Percentiles rank a stretch among this genome's conserved stretches.
Conservation (phyloP, 768 basidiomycete species). For the Flagelloscypha sp. region DNA sequence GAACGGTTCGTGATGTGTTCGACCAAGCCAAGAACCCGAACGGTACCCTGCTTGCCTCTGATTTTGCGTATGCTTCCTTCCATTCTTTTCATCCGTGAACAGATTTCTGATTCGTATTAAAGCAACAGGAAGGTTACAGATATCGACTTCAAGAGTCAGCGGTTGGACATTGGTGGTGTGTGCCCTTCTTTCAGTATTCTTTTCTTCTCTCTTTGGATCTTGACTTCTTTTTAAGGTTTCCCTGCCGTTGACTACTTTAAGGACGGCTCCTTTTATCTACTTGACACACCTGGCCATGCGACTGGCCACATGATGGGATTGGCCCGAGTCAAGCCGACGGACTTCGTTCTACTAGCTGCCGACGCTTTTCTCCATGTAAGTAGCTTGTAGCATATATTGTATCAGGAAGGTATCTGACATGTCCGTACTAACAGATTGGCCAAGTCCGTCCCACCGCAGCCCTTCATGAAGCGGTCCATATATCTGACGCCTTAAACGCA, state of each 20-base stretch:
- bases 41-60: conserved; percentile 6
- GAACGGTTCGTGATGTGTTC: no score
- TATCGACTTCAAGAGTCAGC: conserved; percentile 6
- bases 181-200: no score
- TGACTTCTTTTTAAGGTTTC: no score
- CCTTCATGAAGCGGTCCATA: conserved; percentile 9
- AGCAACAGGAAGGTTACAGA: conserved; percentile 9
- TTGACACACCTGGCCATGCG: conserved; percentile 14
- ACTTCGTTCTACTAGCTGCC: conserved; percentile 10
- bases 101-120: no score
- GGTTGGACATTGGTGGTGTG: conserved; percentile 10
- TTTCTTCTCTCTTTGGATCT: no score
- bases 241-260: conserved; percentile 6
- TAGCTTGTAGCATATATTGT: no score
- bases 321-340: conserved; percentile 9
- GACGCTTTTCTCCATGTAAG: conserved; percentile 11
- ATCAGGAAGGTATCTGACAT: no score
- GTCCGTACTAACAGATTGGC: no score
- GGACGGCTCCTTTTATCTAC: conserved; percentile 12
- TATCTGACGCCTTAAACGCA: conserved; percentile 8
- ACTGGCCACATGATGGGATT: no score
- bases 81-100: neutral
- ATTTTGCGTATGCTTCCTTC: conserved; percentile 7
- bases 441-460: conserved; percentile 8
- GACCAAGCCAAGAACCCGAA: conserved; percentile 4